Evolutionary conservation across 169 alveolate species (phyloP).

Genomic region (Plasmodium vivax): DNA sequence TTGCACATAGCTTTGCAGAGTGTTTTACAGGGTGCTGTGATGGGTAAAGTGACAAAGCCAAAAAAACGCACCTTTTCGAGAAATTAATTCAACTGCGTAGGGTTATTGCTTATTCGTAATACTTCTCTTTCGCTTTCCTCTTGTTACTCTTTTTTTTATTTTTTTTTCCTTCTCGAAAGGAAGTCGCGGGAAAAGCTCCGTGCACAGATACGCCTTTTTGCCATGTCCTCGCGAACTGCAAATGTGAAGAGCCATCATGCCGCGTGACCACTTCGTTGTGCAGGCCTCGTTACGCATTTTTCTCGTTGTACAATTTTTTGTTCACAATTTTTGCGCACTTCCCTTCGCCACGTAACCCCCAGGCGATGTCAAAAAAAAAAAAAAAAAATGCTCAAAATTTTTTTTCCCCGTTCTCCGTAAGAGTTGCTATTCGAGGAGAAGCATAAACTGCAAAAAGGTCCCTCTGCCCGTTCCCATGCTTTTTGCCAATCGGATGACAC

Average conservation of each 20-base stretch:
- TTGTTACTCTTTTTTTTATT: neutral
- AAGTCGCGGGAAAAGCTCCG: neutral
- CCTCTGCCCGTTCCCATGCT: neutral
- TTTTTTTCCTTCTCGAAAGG: neutral
- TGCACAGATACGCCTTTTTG: neutral
- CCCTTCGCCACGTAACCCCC: neutral
- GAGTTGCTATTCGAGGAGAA: neutral
- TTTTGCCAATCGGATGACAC: neutral
- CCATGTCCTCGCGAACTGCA: neutral
- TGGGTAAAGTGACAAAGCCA: neutral
- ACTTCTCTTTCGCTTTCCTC: neutral
- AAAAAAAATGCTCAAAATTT: neutral
- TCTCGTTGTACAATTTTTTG: conserved; percentile 2
- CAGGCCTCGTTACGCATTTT: neutral
- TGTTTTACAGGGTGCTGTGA: neutral
- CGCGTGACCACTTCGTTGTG: neutral
- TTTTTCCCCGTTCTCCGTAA: neutral
- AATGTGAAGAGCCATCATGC: neutral
- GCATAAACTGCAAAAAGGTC: neutral
- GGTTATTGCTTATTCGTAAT: neutral
- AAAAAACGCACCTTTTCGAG: neutral
- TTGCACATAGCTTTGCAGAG: neutral
- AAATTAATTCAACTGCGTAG: neutral
- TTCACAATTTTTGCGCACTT: neutral
- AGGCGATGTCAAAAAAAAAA: neutral